A percentile compares a stretch with the other conserved stretches of the same genome.
Evolutionary conservation across 73 alveolate genomes (phyloP).

Genomic region (Paramecium pentaurelia): DNA sequence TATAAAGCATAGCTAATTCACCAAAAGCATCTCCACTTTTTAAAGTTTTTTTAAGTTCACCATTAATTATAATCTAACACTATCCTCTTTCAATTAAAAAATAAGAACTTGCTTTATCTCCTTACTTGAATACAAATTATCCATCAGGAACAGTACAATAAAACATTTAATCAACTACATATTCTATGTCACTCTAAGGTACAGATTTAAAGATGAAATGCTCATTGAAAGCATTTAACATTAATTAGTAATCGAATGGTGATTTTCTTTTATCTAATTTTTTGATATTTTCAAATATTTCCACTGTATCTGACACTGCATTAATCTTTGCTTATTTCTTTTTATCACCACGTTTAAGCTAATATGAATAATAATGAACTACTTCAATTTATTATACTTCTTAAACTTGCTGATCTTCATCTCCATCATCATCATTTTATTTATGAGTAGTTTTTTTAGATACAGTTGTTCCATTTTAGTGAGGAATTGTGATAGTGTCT

Average conservation of each 20-base stretch:
- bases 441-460: neutral
- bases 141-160: slow-evolving; percentile 59
- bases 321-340: slow-evolving; percentile 33
- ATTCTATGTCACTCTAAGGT: slow-evolving; percentile 18
- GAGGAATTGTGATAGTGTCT: neutral
- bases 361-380: neutral
- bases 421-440: neutral
- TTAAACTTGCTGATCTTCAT: neutral
- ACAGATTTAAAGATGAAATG: slow-evolving; percentile 32
- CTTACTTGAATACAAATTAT: slow-evolving; percentile 48
- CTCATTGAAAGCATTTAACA: slow-evolving; percentile 22
- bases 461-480: neutral
- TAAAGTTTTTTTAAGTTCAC: slow-evolving; percentile 16
- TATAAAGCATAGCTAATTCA: slow-evolving; percentile 82
- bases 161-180: slow-evolving; percentile 50
- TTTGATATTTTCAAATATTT: neutral
- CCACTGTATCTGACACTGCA: slow-evolving; percentile 22
- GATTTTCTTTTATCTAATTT: neutral
- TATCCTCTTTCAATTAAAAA: slow-evolving; percentile 58
- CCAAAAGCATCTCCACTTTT: slow-evolving; percentile 81
- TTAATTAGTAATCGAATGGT: slow-evolving; percentile 31
- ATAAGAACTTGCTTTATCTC: slow-evolving; percentile 48
- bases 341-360: slow-evolving; percentile 3
- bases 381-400: slow-evolving; percentile 2
- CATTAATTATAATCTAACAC: slow-evolving; percentile 42